A percentile compares a stretch with the other conserved stretches of the same genome.
These are phyloP conservation scores for Botrytis fabae DNA, from an alignment of 2,329 filamentous ascomycete genomes.

Conservation along the genomic window DNA sequence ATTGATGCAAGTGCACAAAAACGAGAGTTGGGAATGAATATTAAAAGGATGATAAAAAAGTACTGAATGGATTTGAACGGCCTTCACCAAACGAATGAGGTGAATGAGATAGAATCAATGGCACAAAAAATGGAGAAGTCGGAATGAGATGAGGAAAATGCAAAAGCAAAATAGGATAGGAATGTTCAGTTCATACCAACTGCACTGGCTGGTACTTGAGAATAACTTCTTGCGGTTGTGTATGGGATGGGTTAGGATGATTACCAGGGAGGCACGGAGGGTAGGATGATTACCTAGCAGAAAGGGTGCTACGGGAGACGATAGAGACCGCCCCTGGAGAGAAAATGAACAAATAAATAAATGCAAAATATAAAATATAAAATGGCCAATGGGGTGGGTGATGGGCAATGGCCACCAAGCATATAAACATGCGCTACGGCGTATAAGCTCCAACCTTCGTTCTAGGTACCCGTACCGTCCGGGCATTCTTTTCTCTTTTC, in stretches of 20 bases:
- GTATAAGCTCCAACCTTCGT: no score
- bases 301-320: constrained; percentile 5
- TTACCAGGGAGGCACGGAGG: no score
- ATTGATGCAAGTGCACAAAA: constrained; percentile 13
- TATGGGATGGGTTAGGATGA: not conserved
- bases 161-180: constrained; percentile 7
- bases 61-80: not conserved
- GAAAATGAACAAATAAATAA: not conserved
- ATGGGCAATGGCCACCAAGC: not conserved
- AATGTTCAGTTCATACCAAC: constrained; percentile 23
- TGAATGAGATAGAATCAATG: constrained; percentile 36
- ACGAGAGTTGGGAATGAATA: constrained; percentile 8
- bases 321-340: constrained; percentile 5
- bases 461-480: not conserved
- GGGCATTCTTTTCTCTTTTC: not conserved
- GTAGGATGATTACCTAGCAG: not conserved
- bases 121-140: constrained; percentile 14
- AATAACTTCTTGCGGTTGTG: not conserved
- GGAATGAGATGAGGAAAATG: constrained; percentile 3
- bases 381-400: no score
- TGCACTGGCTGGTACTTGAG: not conserved
- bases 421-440: not conserved
- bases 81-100: constrained; percentile 55
- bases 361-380: no score
- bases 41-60: constrained; percentile 11